A percentile compares a stretch with the other conserved stretches of the same genome.
These are phyloP conservation scores for Nicotiana benthamiana DNA, from an alignment of 257 asterid species.

Conservation along the genomic window DNA sequence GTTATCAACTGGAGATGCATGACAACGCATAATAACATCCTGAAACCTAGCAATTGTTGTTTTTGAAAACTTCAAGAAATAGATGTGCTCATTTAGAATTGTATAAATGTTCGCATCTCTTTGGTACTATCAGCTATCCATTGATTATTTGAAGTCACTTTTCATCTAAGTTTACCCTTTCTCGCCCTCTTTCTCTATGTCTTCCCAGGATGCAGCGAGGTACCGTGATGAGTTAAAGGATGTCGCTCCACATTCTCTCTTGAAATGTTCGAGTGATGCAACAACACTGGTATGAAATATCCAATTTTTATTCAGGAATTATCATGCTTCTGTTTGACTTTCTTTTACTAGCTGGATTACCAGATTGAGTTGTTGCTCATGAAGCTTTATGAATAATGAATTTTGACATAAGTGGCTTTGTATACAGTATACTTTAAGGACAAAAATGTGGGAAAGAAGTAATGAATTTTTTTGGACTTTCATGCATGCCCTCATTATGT, in stretches of 20 bases:
- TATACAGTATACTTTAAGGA: background rate
- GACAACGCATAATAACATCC: background rate
- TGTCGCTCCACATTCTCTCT: slow-evolving; percentile 53
- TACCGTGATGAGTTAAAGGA: slow-evolving; percentile 52
- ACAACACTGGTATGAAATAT: slow-evolving; percentile 55
- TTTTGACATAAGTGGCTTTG: background rate
- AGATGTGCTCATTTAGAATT: background rate
- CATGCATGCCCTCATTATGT: background rate
- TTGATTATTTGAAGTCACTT: background rate
- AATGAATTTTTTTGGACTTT: background rate
- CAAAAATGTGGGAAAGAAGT: slow-evolving; percentile 2
- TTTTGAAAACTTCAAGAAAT: background rate
- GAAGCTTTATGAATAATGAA: background rate
- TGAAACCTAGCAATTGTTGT: background rate
- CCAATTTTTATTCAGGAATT: background rate
- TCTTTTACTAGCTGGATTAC: background rate
- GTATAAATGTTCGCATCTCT: background rate
- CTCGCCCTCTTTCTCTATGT: background rate
- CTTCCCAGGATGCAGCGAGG: slow-evolving; percentile 57
- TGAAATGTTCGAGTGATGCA: slow-evolving; percentile 78
- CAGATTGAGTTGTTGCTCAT: background rate
- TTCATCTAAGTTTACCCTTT: background rate
- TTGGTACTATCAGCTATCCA: background rate
- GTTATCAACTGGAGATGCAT: background rate
- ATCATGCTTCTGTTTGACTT: background rate